A percentile compares a stretch with the other conserved stretches of the same genome.
These are phyloP conservation scores for Phaeotremella fagi DNA, from an alignment of 768 basidiomycete species.

Conservation along the genomic window DNA sequence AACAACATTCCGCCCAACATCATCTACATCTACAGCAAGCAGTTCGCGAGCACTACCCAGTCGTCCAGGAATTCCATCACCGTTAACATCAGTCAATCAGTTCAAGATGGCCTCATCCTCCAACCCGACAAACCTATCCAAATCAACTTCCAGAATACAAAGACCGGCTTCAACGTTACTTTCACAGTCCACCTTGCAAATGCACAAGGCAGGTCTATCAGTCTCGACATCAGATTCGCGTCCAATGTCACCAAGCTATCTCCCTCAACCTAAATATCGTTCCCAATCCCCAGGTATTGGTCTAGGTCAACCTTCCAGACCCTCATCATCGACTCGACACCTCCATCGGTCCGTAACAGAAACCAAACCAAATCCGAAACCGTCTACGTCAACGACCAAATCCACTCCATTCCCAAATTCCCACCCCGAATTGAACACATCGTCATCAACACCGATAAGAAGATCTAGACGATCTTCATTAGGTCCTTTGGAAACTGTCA, in stretches of 20 bases:
- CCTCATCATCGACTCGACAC: slow-evolving; percentile 8
- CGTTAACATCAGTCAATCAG: slow-evolving; percentile 11
- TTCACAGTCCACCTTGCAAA: slow-evolving; percentile 5
- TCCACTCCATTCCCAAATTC: neutral
- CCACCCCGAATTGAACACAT: neutral
- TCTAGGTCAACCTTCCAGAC: neutral
- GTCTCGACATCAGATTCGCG: neutral
- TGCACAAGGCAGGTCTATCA: neutral
- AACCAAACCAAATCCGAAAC: slow-evolving; percentile 11
- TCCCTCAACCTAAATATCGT: slow-evolving; percentile 13
- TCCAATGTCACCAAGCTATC: slow-evolving; percentile 24
- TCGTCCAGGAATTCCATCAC: slow-evolving; percentile 39
- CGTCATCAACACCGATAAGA: slow-evolving; percentile 1
- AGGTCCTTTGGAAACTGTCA: slow-evolving; percentile 5
- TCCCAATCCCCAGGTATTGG: neutral
- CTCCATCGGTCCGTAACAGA: slow-evolving; percentile 1
- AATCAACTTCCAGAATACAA: slow-evolving; percentile 4
- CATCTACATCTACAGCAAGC: slow-evolving; percentile 23
- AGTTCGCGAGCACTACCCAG: slow-evolving; percentile 17
- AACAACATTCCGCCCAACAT: slow-evolving; percentile 18
- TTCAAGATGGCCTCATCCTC: slow-evolving; percentile 1
- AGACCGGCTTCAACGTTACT: neutral
- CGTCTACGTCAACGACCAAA: neutral
- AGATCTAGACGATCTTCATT: slow-evolving; percentile 7
- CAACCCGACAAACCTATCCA: slow-evolving; percentile 1